A percentile compares a stretch with the other conserved stretches of the same genome.
These are phyloP conservation scores for Pilaira anomala DNA, from an alignment of 192 early-diverging fungal genomes.

Conservation along the genomic window DNA sequence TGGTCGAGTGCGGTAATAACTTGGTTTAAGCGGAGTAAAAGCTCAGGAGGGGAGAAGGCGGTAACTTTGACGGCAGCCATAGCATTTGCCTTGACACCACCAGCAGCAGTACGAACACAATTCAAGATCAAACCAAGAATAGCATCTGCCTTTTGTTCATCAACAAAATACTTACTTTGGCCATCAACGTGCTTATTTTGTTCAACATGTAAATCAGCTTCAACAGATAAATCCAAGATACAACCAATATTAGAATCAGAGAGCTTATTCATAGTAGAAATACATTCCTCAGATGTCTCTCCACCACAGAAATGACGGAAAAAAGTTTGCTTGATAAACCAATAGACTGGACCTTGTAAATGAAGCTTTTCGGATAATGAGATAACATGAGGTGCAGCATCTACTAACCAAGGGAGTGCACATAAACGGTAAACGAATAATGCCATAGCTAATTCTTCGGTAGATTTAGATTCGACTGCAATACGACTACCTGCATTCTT, in stretches of 20 bases:
- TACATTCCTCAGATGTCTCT: constrained; percentile 78
- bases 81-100: constrained; percentile 47
- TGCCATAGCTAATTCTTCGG: constrained; percentile 57
- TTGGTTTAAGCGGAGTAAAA: constrained; percentile 52
- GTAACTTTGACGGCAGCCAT: constrained; percentile 90
- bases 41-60: constrained; percentile 68
- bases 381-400: constrained; percentile 54
- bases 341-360: constrained; percentile 52
- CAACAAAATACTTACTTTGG: constrained; percentile 43
- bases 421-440: constrained; percentile 67
- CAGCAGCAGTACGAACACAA: constrained; percentile 65
- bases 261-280: constrained; percentile 73
- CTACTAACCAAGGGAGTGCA: constrained; percentile 54
- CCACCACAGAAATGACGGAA: constrained; percentile 91
- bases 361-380: constrained; percentile 49
- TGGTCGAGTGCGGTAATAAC: constrained; percentile 54
- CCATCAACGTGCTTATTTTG: constrained; percentile 26
- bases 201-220: constrained; percentile 73
- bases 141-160: constrained; percentile 48
- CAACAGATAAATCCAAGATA: constrained; percentile 85
- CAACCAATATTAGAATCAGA: constrained; percentile 62
- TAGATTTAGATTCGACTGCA: constrained; percentile 50
- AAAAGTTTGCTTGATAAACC: constrained; percentile 79
- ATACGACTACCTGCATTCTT: constrained; percentile 37
- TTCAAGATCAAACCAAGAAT: constrained; percentile 65